A percentile compares a stretch with the other conserved stretches of the same genome.
These are phyloP conservation scores for Cryphonectria naterciae DNA, from an alignment of 2,329 filamentous ascomycete genomes.

Conservation along the genomic window DNA sequence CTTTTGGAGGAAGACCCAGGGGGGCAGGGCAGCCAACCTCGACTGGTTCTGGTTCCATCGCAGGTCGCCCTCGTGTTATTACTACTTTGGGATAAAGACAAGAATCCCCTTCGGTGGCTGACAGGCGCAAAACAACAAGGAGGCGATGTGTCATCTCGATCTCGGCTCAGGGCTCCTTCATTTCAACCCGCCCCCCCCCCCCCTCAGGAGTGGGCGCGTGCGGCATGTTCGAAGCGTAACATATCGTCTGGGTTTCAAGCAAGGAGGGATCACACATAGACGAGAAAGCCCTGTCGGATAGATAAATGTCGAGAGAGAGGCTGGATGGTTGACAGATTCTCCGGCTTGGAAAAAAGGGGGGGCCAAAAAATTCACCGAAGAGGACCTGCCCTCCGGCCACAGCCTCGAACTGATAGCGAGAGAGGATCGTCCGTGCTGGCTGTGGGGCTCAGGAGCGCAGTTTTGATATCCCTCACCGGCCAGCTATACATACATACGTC, in stretches of 20 bases:
- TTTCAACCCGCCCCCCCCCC: neutral
- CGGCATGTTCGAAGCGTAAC: neutral
- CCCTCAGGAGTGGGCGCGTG: neutral
- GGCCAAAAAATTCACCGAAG: neutral
- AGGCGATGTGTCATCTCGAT: neutral
- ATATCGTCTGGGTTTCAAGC: neutral
- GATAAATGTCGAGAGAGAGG: neutral
- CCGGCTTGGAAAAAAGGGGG: neutral
- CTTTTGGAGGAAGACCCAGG: slow-evolving; percentile 3
- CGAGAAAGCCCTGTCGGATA: neutral
- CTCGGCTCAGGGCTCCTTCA: neutral
- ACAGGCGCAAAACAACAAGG: neutral
- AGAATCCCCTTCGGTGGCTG: neutral
- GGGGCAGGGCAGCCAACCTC: neutral
- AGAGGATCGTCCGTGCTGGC: neutral
- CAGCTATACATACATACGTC: neutral
- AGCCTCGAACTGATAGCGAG: neutral
- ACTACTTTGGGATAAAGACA: too few species aligned
- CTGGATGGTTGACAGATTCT: neutral
- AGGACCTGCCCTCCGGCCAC: neutral
- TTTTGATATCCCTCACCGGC: neutral
- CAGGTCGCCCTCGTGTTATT: neutral
- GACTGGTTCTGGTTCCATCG: neutral
- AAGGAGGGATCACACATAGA: neutral
- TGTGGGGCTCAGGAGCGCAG: neutral